Evolutionary conservation across 2,329 filamentous ascomycete genomes (phyloP).

Genomic region (Trichoderma harzianum): DNA sequence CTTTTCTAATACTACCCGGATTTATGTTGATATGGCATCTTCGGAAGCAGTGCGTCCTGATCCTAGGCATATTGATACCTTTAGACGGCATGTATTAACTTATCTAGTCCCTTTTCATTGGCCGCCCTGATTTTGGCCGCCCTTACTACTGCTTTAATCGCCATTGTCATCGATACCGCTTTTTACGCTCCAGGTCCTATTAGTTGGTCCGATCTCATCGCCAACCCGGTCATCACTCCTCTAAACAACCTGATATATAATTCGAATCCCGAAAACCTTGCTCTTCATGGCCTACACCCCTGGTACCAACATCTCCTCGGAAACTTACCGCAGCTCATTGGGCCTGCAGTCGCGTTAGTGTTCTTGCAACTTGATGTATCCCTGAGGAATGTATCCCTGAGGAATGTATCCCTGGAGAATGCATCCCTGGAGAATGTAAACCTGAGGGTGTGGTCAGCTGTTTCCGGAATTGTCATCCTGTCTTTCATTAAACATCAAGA

Average conservation of each 20-base stretch:
- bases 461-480: slow-evolving; percentile 67
- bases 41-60: slow-evolving; percentile 62
- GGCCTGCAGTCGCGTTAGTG: slow-evolving; percentile 63
- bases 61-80: background rate
- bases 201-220: slow-evolving; percentile 61
- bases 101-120: slow-evolving; percentile 55
- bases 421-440: too few species aligned
- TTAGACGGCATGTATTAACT: slow-evolving; percentile 21
- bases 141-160: slow-evolving; percentile 64
- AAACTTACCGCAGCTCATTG: slow-evolving; percentile 68
- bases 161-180: slow-evolving; percentile 77
- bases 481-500: slow-evolving; percentile 78
- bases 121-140: slow-evolving; percentile 62
- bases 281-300: slow-evolving; percentile 72
- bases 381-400: slow-evolving; percentile 14
- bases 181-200: slow-evolving; percentile 70
- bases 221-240: slow-evolving; percentile 68
- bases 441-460: slow-evolving; percentile 65
- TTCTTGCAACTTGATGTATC: slow-evolving; percentile 56
- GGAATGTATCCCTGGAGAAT: slow-evolving; percentile 36
- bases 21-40: slow-evolving; percentile 84
- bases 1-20: slow-evolving; percentile 81
- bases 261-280: slow-evolving; percentile 64
- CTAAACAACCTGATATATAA: slow-evolving; percentile 79
- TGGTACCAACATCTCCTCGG: slow-evolving; percentile 73